These are phyloP conservation scores for Kluyveromyces marxianus DNA, from an alignment of 1,139 yeast genomes.

Conservation along the genomic window DNA sequence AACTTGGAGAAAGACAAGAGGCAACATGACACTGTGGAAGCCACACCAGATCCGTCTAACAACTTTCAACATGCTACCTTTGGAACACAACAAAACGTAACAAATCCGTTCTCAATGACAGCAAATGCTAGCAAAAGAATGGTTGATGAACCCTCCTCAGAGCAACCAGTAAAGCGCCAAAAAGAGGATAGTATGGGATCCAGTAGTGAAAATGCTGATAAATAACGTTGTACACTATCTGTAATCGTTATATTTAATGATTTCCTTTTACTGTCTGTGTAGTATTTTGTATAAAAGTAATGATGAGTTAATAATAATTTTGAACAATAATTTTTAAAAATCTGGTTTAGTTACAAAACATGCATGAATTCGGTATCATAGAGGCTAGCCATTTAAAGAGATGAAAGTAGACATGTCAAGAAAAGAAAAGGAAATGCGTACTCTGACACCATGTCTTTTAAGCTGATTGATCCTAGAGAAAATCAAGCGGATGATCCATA, in stretches of 20 bases:
- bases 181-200: slow-evolving; percentile 11
- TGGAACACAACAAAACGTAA: neutral
- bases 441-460: neutral
- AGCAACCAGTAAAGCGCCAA: slow-evolving; percentile 22
- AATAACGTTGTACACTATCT: too few relatives aligned
- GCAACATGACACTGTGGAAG: neutral
- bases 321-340: too few relatives aligned
- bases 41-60: neutral
- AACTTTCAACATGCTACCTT: slow-evolving; percentile 4
- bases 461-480: slow-evolving; percentile 24
- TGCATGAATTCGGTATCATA: too few relatives aligned
- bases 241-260: too few relatives aligned
- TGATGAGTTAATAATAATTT: too few relatives aligned
- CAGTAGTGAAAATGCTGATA: neutral
- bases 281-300: too few relatives aligned
- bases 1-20: slow-evolving; percentile 9
- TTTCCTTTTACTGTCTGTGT: too few relatives aligned
- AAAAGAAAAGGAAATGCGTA: too few relatives aligned
- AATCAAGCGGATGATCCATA: slow-evolving; percentile 16
- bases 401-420: too few relatives aligned
- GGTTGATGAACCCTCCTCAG: slow-evolving; percentile 11
- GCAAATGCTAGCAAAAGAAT: slow-evolving; percentile 23
- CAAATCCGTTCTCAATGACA: neutral
- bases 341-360: too few relatives aligned
- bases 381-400: too few relatives aligned